Evolutionary conservation across 1,284 basidiomycete genomes (phyloP).

Genomic region (Tylopilus sp.): DNA sequence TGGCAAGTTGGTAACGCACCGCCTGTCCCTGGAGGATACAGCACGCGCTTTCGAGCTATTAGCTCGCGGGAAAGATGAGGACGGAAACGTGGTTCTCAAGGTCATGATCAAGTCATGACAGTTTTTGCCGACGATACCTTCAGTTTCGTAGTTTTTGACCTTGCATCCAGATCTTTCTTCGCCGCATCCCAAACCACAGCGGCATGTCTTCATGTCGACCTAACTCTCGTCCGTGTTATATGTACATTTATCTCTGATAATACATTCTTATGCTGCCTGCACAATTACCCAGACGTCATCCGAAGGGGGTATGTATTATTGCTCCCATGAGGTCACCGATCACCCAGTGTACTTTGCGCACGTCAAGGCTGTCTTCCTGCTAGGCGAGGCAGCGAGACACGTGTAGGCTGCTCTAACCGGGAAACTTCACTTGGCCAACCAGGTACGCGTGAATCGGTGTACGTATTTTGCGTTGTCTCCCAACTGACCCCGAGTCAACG

Average conservation of each 20-base stretch:
- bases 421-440: conserved; percentile 8
- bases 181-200: conserved; percentile 16
- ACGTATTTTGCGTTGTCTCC: conserved; percentile 2
- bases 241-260: conserved; percentile 25
- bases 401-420: conserved; percentile 1
- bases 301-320: not conserved
- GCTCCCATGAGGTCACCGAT: conserved; percentile 15
- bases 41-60: conserved; percentile 78
- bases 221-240: conserved; percentile 12
- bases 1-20: conserved; percentile 78
- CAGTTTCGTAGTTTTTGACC: conserved; percentile 7
- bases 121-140: not conserved
- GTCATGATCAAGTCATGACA: conserved; percentile 60
- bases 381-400: conserved; percentile 11
- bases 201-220: conserved; percentile 10
- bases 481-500: conserved; percentile 4
- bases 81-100: conserved; percentile 81
- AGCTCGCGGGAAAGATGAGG: conserved; percentile 68
- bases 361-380: conserved; percentile 3
- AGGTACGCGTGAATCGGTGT: conserved; percentile 5
- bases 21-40: conserved; percentile 64
- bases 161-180: conserved; percentile 8
- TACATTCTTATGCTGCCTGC: conserved; percentile 1
- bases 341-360: not conserved
- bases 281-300: not conserved